Percentiles rank a stretch among this genome's conserved stretches.
Evolutionary conservation across 2,329 filamentous ascomycete genomes (phyloP).

Genomic region (Thyridium curvatum): DNA sequence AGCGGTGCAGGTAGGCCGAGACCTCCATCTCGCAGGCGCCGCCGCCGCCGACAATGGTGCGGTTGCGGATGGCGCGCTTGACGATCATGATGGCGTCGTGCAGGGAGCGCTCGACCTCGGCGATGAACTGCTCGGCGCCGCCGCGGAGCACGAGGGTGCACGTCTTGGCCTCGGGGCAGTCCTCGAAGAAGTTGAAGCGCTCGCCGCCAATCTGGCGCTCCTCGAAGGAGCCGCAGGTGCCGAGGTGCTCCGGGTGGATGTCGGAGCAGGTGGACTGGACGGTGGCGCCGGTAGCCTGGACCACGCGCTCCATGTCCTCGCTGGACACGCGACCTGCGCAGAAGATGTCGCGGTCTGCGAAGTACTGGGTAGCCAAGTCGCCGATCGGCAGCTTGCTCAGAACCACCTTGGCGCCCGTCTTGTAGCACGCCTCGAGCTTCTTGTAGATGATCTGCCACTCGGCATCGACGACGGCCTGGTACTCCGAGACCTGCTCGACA

Average conservation of each 20-base stretch:
- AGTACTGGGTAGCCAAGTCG: constrained; percentile 95
- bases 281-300: constrained; percentile 87
- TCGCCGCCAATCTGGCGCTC: constrained; percentile 97
- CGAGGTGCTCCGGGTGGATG: constrained; percentile 82
- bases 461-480: constrained; percentile 97
- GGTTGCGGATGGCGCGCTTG: constrained; percentile 94
- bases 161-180: constrained; percentile 91
- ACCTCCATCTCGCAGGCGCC: constrained; percentile 96
- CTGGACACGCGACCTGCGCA: constrained; percentile 88
- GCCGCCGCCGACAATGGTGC: constrained; percentile 88
- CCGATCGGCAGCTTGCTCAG: constrained; percentile 96
- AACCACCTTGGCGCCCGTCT: constrained; percentile 94
- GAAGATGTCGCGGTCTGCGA: constrained; percentile 96
- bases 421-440: constrained; percentile 91
- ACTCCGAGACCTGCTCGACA: constrained; percentile 97
- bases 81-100: constrained; percentile 99
- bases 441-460: constrained; percentile 99
- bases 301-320: constrained; percentile 93
- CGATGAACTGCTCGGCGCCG: constrained; percentile 97
- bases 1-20: constrained; percentile 86
- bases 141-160: constrained; percentile 94
- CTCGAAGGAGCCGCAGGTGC: constrained; percentile 84
- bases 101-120: constrained; percentile 93
- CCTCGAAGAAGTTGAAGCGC: constrained; percentile 97
- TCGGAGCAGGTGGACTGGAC: constrained; percentile 96